Base-by-base conservation (phyloP, 1,284 basidiomycete species). In the Trametes versicolor region DNA sequence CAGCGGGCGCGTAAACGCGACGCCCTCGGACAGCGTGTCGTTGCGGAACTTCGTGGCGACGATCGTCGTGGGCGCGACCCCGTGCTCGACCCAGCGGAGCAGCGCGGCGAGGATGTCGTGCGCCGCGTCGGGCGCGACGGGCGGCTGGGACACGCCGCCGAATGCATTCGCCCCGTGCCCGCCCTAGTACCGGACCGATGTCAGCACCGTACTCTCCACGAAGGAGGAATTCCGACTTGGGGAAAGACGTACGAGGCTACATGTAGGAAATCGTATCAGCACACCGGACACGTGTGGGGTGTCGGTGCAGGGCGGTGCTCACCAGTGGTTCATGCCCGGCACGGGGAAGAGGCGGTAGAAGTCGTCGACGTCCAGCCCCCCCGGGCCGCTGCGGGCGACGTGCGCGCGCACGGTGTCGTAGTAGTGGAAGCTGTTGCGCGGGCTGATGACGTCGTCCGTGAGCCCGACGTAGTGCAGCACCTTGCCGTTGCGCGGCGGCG, bases 251-350 rank as follows among this genome's bases (percentile, higher is more conserved):
- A 39, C 15, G 10, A 17, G 10, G 10, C 37, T 13, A n/a, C n/a
- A n/a, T n/a, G 29, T 4, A 19, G 10, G 9, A 8, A 23, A 36
- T 12, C 13, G n/a, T n/a, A n/a, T n/a, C n/a, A n/a, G n/a, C n/a
- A n/a, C n/a, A n/a, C n/a, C n/a, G n/a, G n/a, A n/a, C n/a, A 37
- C 2, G 21, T 19, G 12, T 25, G 4, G 17, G 5, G 1, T 7
- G 21, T 21, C 21, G 3, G 21, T 0, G 29, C 10, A 54, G 25
- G 4, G 13, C 19, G 9, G 49, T 0, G 69, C 75, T 37, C 61
- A 68, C 71, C 80, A 81, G 64, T 82, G 80, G 19, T 68, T 66
- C 80, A 83, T 82, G 1, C 81, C 82, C 0, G 80, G 78, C 19
- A 82, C 76, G 29, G 77, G 70, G 71, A 81, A 82, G n/a, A 81